Conservation (phyloP, 2,329 filamentous ascomycete genomes). For the Xylariaceae sp. region DNA sequence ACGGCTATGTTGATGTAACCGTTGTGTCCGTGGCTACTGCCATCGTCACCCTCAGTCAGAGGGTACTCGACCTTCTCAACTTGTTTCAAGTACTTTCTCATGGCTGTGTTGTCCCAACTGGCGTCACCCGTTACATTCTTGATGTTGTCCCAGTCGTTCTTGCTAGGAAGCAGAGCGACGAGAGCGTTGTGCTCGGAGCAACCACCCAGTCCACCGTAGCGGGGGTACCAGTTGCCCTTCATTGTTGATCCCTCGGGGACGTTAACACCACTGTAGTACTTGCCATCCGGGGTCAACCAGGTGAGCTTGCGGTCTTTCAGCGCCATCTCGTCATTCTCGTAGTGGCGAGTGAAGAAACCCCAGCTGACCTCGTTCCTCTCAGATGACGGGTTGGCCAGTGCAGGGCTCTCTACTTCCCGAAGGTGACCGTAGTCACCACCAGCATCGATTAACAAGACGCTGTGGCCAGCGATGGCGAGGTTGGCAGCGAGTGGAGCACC, state of each 20-base stretch:
- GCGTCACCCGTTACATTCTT: conserved; percentile 43
- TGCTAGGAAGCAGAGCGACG: conserved; percentile 49
- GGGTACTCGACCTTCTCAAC: conserved; percentile 39
- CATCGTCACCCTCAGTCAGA: conserved; percentile 47
- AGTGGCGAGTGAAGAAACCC: conserved; percentile 71
- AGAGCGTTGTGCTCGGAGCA: conserved; percentile 40
- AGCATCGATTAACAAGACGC: conserved; percentile 63
- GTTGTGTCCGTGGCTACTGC: conserved; percentile 40
- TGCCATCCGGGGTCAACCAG: conserved; percentile 58
- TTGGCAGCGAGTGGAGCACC: conserved; percentile 66
- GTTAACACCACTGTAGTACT: conserved; percentile 58
- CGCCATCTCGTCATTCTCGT: conserved; percentile 59
- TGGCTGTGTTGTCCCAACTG: conserved; percentile 35
- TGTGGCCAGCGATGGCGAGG: conserved; percentile 66
- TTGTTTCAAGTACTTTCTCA: conserved; percentile 37
- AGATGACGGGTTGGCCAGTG: conserved; percentile 58
- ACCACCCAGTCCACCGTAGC: conserved; percentile 55
- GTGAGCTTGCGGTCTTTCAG: conserved; percentile 65
- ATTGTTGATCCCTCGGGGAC: conserved; percentile 59
- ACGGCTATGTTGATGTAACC: conserved; percentile 36
- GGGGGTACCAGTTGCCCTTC: conserved; percentile 64
- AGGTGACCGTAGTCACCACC: conserved; percentile 62
- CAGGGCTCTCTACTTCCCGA: conserved; percentile 60
- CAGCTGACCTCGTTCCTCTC: conserved; percentile 64
- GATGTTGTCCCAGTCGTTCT: conserved; percentile 53